phyloP scores from a whole-genome alignment of 1,139 yeast genomes.

The Candida freyschussii region DNA sequence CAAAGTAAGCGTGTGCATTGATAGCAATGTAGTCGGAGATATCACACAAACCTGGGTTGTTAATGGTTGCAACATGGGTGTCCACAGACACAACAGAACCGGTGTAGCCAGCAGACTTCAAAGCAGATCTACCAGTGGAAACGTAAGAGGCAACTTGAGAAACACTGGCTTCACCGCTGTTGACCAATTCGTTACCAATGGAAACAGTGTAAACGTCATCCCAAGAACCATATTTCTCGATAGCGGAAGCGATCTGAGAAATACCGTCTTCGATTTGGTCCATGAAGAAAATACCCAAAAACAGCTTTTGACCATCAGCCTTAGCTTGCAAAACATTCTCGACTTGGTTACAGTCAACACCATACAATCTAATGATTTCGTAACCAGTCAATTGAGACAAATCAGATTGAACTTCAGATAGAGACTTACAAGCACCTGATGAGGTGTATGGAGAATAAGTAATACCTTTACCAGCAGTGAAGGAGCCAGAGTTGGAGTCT shows the following conservation, averaged over 20 bases:
- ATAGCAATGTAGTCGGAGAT: conserved; percentile 76
- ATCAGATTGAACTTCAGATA: conserved; percentile 54
- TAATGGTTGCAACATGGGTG: conserved; percentile 68
- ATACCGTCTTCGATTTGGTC: conserved; percentile 49
- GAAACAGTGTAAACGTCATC: conserved; percentile 66
- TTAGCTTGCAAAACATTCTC: conserved; percentile 62
- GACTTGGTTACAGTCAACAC: conserved; percentile 80
- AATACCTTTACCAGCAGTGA: conserved; percentile 52
- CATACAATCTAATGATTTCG: conserved; percentile 69
- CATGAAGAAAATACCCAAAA: conserved; percentile 66
- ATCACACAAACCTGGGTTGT: conserved; percentile 67
- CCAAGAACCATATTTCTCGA: conserved; percentile 59
- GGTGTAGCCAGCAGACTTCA: conserved; percentile 56
- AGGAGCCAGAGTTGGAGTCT: conserved; percentile 27
- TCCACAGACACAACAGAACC: conserved; percentile 78
- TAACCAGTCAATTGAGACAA: conserved; percentile 48
- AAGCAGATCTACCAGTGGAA: conserved; percentile 52
- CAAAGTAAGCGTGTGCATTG: conserved; percentile 79
- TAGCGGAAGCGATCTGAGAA: conserved; percentile 48
- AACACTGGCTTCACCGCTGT: conserved; percentile 58
- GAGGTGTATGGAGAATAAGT: conserved; percentile 78
- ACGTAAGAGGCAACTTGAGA: conserved; percentile 53
- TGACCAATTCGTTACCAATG: conserved; percentile 78
- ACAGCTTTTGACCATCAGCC: conserved; percentile 55
- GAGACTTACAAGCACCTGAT: conserved; percentile 69